These are phyloP conservation scores for Schrenkiella parvula DNA, from an alignment of 345 rosid species.

Conservation along the genomic window DNA sequence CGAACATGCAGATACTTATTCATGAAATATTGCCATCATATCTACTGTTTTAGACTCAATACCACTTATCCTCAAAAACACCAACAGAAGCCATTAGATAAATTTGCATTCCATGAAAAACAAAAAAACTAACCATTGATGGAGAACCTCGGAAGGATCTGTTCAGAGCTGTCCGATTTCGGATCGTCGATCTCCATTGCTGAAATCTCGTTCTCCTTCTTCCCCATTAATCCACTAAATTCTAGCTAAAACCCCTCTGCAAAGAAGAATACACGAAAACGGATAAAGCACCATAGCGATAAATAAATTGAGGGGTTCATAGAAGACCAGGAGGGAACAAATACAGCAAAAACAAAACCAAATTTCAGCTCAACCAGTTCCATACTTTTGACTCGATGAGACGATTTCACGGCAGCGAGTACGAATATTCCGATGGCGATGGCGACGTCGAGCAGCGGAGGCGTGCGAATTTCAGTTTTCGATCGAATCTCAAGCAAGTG, in stretches of 20 bases:
- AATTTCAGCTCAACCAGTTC: not conserved
- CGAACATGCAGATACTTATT: not conserved
- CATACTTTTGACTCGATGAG: not conserved
- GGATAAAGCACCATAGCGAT: not conserved
- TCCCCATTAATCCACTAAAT: slow-evolving; percentile 37
- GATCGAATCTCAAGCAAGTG: slow-evolving; percentile 16
- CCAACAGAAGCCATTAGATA: not conserved
- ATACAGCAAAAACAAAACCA: not conserved
- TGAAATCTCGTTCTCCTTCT: slow-evolving; percentile 40
- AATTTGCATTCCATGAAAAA: not conserved
- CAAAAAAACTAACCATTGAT: slow-evolving; percentile 55
- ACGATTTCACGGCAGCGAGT: not conserved
- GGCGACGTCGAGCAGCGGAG: slow-evolving; percentile 5
- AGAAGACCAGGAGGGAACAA: not conserved
- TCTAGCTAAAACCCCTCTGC: not conserved
- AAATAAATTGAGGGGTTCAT: not conserved
- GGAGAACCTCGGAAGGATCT: slow-evolving; percentile 64
- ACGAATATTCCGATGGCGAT: slow-evolving; percentile 12
- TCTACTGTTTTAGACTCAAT: not conserved
- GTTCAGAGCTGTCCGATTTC: slow-evolving; percentile 48
- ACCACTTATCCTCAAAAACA: not conserved
- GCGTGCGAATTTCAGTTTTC: not conserved
- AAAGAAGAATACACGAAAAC: not conserved
- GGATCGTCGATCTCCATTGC: slow-evolving; percentile 78
- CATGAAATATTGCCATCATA: not conserved